Evolutionary conservation across 805 yeast species (phyloP), one percentile per base, ranked within the genome.

Genomic region (Kodamaea fukazawae): DNA sequence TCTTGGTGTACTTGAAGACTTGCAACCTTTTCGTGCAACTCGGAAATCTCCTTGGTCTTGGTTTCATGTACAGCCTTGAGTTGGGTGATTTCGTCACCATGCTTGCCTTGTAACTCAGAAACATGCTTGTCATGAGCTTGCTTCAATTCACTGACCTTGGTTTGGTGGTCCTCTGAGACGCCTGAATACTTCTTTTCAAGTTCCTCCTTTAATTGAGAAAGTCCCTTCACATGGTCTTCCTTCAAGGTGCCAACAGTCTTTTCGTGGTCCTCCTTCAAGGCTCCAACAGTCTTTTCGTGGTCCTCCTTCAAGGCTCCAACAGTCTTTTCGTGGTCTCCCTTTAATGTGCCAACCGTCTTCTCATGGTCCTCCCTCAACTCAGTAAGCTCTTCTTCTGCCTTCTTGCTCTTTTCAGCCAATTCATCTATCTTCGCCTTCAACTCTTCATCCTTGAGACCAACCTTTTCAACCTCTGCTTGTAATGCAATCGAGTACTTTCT

Each of bases 281-380:
- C 20, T 20, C 7, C 15, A 20, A n/a, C 15, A 11, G 15, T 13
- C 35, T 32, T 32, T 25, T 32, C 23, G 17, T 12, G 33, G 13
- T 15, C n/a, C 29, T 33, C 25, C 16, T 17, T 26, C 18, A 26
- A 13, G 8, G 29, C 28, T n/a, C 11, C 31, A 18, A 32, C 28
- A 4, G 15, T 14, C 27, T 29, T 29, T 17, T 43, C 35, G 5
- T 28, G 34, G 2, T 34, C 41, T 7, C 34, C 42, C 14, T 34
- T 8, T 8, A 20, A 20, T 6, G 23, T 20, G 23, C 7, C 5
- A 13, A 36, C 33, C 18, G 7, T 29, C 30, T 43, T 34, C 36
- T 46, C 27, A 14, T 26, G 17, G 17, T 32, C 35, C 29, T 32
- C 37, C 25, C 9, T 13, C 12, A 27, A 27, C 22, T 16, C 29